Evolutionary conservation across 2,329 filamentous ascomycete genomes (phyloP).

Genomic region (Diaporthe amygdali): DNA sequence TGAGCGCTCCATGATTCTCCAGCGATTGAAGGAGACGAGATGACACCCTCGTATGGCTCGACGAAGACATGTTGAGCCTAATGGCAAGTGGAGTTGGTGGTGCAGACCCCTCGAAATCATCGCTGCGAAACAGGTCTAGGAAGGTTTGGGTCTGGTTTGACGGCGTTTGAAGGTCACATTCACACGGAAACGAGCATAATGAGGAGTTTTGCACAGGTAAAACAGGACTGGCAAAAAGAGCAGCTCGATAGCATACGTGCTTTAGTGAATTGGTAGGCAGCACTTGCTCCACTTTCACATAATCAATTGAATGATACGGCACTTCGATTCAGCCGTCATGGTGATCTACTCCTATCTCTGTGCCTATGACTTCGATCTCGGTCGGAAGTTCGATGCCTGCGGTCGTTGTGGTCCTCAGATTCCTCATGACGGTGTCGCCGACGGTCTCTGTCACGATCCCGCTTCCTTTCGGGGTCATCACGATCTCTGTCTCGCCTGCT

Average conservation of each 20-base stretch:
- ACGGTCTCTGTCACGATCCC: conserved; percentile 36
- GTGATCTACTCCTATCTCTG: conserved; percentile 51
- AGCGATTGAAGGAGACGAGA: not conserved
- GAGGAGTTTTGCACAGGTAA: conserved; percentile 16
- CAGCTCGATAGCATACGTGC: not conserved
- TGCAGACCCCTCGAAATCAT: not conserved
- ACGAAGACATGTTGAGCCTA: not conserved
- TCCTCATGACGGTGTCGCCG: conserved; percentile 36
- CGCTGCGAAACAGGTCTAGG: not conserved
- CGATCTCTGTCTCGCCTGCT: conserved; percentile 33
- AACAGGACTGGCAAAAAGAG: conserved; percentile 21
- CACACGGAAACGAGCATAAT: not conserved
- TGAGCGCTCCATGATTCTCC: not conserved
- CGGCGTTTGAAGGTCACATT: conserved; percentile 30
- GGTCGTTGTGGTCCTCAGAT: conserved; percentile 29
- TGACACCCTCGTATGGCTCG: not conserved
- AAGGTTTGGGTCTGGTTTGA: not conserved
- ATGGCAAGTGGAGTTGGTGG: not conserved
- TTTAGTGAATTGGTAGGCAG: not conserved
- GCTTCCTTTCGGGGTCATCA: conserved; percentile 30
- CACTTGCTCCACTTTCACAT: not conserved
- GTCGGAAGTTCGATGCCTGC: conserved; percentile 28
- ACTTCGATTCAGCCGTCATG: conserved; percentile 25
- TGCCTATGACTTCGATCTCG: conserved; percentile 31
- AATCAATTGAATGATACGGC: not conserved